Evolutionary conservation across 768 basidiomycete species (phyloP).

Genomic region (Macrolepiota fuliginosa): DNA sequence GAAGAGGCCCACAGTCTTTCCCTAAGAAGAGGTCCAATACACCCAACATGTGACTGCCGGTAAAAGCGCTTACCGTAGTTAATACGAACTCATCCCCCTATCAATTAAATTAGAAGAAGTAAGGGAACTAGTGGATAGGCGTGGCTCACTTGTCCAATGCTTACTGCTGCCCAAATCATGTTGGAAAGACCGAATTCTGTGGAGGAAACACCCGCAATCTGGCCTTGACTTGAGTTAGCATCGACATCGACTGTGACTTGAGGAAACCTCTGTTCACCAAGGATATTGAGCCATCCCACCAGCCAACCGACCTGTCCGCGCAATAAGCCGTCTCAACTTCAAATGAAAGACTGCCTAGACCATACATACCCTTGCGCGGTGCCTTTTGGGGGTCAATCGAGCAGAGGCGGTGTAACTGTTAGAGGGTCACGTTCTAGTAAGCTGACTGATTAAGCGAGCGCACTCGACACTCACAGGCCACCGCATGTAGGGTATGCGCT

Average conservation of each 20-base stretch:
- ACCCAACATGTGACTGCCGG: not conserved
- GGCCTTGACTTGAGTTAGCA: slow-evolving; percentile 37
- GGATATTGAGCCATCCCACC: slow-evolving; percentile 40
- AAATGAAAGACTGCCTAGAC: not conserved
- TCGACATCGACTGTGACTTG: not conserved
- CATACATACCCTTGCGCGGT: slow-evolving; percentile 64
- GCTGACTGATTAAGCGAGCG: not conserved
- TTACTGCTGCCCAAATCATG: slow-evolving; percentile 81
- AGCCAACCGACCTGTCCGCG: slow-evolving; percentile 62
- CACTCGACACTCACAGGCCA: slow-evolving; percentile 47
- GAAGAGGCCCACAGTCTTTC: slow-evolving; percentile 79
- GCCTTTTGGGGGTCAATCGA: slow-evolving; percentile 60
- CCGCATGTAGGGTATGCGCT: slow-evolving; percentile 76
- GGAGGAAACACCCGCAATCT: slow-evolving; percentile 82
- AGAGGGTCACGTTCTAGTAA: slow-evolving; percentile 1
- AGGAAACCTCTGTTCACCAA: not conserved
- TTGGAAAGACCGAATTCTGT: slow-evolving; percentile 80
- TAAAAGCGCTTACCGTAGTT: slow-evolving; percentile 35
- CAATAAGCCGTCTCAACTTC: slow-evolving; percentile 1
- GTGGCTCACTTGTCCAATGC: slow-evolving; percentile 45
- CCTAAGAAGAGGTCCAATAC: slow-evolving; percentile 27
- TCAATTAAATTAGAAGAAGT: slow-evolving; percentile 3
- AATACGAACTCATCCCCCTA: slow-evolving; percentile 59
- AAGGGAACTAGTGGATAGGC: not conserved
- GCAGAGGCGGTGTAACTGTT: slow-evolving; percentile 79